A percentile compares a stretch with the other conserved stretches of the same genome.
Evolutionary conservation across 306 rosid species (phyloP).

Genomic region (Gastrolobium villosum): DNA sequence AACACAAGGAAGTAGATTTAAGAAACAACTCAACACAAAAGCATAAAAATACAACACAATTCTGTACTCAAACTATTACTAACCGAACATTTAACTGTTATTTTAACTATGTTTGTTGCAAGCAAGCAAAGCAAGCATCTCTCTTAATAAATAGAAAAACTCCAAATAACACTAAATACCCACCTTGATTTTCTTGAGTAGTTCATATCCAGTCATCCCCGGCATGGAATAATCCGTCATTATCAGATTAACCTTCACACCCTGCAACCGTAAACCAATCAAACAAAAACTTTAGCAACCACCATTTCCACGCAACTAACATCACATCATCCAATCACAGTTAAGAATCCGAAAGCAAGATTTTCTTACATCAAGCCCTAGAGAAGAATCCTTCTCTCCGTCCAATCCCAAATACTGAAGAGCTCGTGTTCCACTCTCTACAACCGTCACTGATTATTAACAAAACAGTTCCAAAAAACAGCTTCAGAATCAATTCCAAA

Average conservation of each 20-base stretch:
- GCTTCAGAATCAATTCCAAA: constrained; percentile 37
- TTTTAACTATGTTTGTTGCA: no score
- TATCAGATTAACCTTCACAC: constrained; percentile 84
- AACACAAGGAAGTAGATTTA: constrained; percentile 25
- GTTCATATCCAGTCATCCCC: constrained; percentile 96
- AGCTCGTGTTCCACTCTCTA: constrained; percentile 94
- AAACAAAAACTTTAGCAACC: constrained; percentile 38
- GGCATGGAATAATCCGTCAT: constrained; percentile 99
- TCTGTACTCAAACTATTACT: not conserved
- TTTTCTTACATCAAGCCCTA: constrained; percentile 75
- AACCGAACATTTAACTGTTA: not conserved
- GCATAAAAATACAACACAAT: not conserved
- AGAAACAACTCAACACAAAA: constrained; percentile 23
- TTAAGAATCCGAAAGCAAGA: not conserved
- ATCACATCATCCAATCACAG: not conserved
- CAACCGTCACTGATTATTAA: constrained; percentile 78
- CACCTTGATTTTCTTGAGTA: constrained; percentile 95
- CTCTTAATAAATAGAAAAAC: not conserved
- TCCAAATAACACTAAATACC: not conserved
- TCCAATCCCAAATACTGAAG: constrained; percentile 91
- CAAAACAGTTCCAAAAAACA: constrained; percentile 18
- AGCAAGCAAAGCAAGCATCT: not conserved
- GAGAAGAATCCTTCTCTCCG: constrained; percentile 72
- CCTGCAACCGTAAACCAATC: constrained; percentile 61
- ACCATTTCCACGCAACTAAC: not conserved